Base-by-base conservation (phyloP, 2,329 filamentous ascomycete species). In the Sporothrix brunneoviolacea region DNA sequence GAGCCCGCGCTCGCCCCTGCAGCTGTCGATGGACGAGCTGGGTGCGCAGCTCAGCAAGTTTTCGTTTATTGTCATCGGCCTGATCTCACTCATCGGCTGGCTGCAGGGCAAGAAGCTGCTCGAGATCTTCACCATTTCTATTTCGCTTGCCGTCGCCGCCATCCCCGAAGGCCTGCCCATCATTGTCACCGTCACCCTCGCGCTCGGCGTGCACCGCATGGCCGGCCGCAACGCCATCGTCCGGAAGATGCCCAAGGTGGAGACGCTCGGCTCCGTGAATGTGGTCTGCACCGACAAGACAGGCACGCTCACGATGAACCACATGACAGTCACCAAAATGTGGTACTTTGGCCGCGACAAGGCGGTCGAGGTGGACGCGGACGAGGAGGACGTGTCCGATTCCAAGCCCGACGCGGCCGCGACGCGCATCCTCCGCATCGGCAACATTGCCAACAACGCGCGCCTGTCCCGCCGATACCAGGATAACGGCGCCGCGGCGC, bases 281-380 rank as follows among this genome's bases (percentile, higher is more conserved):
- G 91, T 98, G n/a, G 89, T 98, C 7, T 98, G 94, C 71, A 96
- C 90, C 59, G 93, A 98, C 73, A 98, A 98, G 71, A 98, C 93
- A 3, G 84, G 91, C 28, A 98, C 93, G 2, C 72, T 98, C 54
- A 98, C 93, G 0, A 90, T 91, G 64, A 98, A 97, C 64, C 93
- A 98, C 64, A 97, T 98, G 93, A 95, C 93, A 1, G 90, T 90
- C 0, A 91, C 90, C 15, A 95, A 93, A 63, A 83, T 98, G 74
- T 98, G 93, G 93, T 88, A 91, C 64, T 95, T 95, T 65, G 88
- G 90, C 57, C 77, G 79, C 16, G 67, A 71, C 16, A 68, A 68
- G 3, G 68, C 75, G 8, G 61, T 81, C 18, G 71, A 80, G 54
- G 68, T 82, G 10, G 73, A 77, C 39, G 73, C 72, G 1, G 76